Conservation (phyloP, 2,329 filamentous ascomycete genomes). For the Aspergillus aculeatinus region DNA sequence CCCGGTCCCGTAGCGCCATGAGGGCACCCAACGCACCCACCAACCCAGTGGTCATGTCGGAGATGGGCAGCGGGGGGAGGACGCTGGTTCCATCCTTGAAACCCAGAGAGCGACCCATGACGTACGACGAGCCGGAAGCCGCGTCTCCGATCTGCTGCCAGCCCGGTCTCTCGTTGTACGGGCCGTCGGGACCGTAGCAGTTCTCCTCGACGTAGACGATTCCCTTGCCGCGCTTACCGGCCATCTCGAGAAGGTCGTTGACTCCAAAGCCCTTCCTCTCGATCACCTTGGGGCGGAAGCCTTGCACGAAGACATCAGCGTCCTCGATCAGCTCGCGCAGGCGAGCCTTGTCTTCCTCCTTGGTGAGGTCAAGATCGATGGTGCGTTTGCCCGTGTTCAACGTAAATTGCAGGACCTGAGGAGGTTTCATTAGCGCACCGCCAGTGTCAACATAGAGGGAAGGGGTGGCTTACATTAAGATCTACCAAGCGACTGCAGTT, state of each 20-base stretch:
- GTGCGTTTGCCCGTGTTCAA: constrained; percentile 28
- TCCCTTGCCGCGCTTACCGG: constrained; percentile 41
- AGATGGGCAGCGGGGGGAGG: constrained; percentile 22
- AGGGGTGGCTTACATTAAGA: background rate
- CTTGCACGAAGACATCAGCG: constrained; percentile 56
- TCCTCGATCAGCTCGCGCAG: constrained; percentile 47
- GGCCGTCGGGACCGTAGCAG: constrained; percentile 52
- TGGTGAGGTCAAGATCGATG: constrained; percentile 47
- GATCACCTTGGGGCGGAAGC: constrained; percentile 51
- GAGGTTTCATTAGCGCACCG: background rate
- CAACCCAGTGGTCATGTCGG: constrained; percentile 26
- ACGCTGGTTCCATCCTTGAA: constrained; percentile 18
- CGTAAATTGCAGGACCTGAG: constrained; percentile 22
- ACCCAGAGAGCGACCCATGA: constrained; percentile 37
- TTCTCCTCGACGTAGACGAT: constrained; percentile 53
- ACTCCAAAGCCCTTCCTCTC: constrained; percentile 31
- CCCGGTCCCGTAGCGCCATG: constrained; percentile 21
- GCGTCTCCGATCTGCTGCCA: constrained; percentile 55
- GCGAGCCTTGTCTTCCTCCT: constrained; percentile 40
- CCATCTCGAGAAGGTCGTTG: constrained; percentile 43
- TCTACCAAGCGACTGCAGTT: background rate
- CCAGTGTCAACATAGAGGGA: background rate
- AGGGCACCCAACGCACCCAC: constrained; percentile 19
- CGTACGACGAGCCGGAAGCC: constrained; percentile 40
- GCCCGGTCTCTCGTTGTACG: constrained; percentile 47